A percentile compares a stretch with the other conserved stretches of the same genome.
These are phyloP conservation scores for Tylopilus felleus DNA, from an alignment of 768 basidiomycete species.

Conservation along the genomic window DNA sequence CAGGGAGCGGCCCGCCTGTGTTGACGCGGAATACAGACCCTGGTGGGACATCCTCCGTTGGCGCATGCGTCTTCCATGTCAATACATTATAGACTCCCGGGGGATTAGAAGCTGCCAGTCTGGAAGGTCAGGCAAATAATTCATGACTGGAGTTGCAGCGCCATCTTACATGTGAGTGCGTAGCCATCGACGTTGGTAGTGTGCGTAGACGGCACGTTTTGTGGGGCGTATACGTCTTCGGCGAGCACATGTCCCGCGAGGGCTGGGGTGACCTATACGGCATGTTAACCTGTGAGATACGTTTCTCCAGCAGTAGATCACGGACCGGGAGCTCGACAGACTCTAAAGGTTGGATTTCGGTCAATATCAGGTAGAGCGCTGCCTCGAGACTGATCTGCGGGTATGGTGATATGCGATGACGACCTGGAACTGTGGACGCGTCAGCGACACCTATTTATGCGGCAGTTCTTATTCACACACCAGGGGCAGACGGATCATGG, in stretches of 20 bases:
- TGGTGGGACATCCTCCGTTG: slow-evolving; percentile 37
- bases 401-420: slow-evolving; percentile 77
- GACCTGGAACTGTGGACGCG: slow-evolving; percentile 50
- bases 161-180: slow-evolving; percentile 61
- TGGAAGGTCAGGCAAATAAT: background rate
- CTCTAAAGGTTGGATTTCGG: slow-evolving; percentile 44
- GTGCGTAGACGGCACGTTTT: slow-evolving; percentile 56
- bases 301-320: background rate
- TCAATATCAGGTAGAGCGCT: slow-evolving; percentile 57
- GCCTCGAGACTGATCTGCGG: slow-evolving; percentile 63
- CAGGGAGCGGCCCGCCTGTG: slow-evolving; percentile 79
- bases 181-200: slow-evolving; percentile 92
- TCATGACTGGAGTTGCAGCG: background rate
- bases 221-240: slow-evolving; percentile 65
- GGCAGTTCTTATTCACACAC: slow-evolving; percentile 37
- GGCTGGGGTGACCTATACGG: slow-evolving; percentile 50
- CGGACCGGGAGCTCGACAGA: slow-evolving; percentile 43
- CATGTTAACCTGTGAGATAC: background rate
- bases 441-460: background rate
- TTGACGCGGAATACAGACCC: slow-evolving; percentile 65
- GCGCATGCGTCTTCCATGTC: slow-evolving; percentile 44
- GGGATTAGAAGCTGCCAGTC: slow-evolving; percentile 51
- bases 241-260: slow-evolving; percentile 73
- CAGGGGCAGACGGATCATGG: slow-evolving; percentile 65
- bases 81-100: slow-evolving; percentile 68